These are phyloP conservation scores for Pseudocercospora ulei DNA, from an alignment of 2,329 filamentous ascomycete species.

Conservation along the genomic window DNA sequence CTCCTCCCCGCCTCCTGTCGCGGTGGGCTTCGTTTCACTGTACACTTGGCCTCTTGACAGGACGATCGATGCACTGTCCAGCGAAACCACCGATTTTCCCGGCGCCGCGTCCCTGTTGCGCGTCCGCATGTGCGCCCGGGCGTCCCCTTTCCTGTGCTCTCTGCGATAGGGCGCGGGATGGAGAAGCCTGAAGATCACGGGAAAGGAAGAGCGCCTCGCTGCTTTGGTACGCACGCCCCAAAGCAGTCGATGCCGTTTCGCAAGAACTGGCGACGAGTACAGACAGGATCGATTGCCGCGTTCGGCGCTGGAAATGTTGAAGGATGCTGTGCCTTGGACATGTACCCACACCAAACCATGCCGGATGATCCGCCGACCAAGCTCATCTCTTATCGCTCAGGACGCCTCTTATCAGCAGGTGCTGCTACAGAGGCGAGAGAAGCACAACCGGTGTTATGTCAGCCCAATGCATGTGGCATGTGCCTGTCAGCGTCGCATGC, in stretches of 20 bases:
- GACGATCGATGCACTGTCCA: constrained; percentile 9
- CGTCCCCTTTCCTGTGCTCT: no score
- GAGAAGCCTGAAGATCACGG: neutral
- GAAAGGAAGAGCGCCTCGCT: constrained; percentile 1
- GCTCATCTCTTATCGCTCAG: constrained; percentile 5
- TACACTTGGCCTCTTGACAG: constrained; percentile 15
- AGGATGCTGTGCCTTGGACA: constrained; percentile 4
- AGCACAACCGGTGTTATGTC: neutral
- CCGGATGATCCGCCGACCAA: constrained; percentile 6
- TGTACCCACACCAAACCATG: constrained; percentile 5
- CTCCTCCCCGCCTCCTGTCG: constrained; percentile 9
- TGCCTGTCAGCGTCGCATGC: constrained; percentile 6
- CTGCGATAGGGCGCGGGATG: constrained; percentile 3
- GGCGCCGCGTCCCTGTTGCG: constrained; percentile 7
- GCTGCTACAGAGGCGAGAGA: constrained; percentile 1
- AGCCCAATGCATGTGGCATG: neutral
- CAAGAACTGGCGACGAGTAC: neutral
- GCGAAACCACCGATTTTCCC: constrained; percentile 9
- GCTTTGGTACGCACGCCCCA: constrained; percentile 2
- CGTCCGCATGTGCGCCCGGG: constrained; percentile 8
- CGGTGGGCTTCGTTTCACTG: constrained; percentile 19
- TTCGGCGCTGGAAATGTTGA: constrained; percentile 1
- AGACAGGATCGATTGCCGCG: neutral
- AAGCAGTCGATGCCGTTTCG: constrained; percentile 1
- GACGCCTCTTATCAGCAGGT: constrained; percentile 3